Conservation (phyloP, 2,329 filamentous ascomycete genomes). For the Colletotrichum cuscutae region DNA sequence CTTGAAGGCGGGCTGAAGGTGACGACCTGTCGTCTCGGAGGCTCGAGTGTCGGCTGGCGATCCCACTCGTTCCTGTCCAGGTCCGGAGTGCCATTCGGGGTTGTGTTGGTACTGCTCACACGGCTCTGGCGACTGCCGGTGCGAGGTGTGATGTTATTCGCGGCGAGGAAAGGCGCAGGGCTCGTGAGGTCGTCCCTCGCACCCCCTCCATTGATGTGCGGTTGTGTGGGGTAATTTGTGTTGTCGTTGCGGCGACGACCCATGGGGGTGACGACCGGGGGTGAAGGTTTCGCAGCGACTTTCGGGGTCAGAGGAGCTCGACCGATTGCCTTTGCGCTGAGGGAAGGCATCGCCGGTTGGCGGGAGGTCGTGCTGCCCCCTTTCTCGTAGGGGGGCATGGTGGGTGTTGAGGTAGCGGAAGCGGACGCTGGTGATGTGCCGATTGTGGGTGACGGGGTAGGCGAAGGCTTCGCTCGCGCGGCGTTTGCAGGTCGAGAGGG, state of each 20-base stretch:
- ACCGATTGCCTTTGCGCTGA: constrained; percentile 67
- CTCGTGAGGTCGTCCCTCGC: constrained; percentile 62
- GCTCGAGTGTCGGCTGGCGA: constrained; percentile 42
- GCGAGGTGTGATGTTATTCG: constrained; percentile 79
- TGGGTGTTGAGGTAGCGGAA: constrained; percentile 23
- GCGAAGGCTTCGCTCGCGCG: constrained; percentile 33
- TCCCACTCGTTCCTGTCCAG: constrained; percentile 60
- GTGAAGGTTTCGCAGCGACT: constrained; percentile 57
- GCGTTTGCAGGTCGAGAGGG: constrained; percentile 26
- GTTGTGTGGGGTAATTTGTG: constrained; percentile 36
- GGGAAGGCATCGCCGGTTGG: constrained; percentile 74
- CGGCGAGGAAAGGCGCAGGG: constrained; percentile 63
- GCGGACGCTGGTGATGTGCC: constrained; percentile 14
- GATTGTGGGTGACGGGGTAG: constrained; percentile 20
- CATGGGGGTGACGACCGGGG: constrained; percentile 53
- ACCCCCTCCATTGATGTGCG: constrained; percentile 40
- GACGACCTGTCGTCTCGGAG: constrained; percentile 43
- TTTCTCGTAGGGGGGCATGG: constrained; percentile 56
- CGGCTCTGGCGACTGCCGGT: constrained; percentile 79
- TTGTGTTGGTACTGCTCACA: constrained; percentile 74
- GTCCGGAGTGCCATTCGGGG: constrained; percentile 71
- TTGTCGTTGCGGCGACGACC: constrained; percentile 39
- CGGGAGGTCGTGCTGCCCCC: constrained; percentile 60
- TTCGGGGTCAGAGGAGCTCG: constrained; percentile 65
- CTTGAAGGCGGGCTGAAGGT: constrained; percentile 55